Evolutionary conservation across 2,329 filamentous ascomycete genomes (phyloP).

Genomic region (Orbilia ellipsospora): DNA sequence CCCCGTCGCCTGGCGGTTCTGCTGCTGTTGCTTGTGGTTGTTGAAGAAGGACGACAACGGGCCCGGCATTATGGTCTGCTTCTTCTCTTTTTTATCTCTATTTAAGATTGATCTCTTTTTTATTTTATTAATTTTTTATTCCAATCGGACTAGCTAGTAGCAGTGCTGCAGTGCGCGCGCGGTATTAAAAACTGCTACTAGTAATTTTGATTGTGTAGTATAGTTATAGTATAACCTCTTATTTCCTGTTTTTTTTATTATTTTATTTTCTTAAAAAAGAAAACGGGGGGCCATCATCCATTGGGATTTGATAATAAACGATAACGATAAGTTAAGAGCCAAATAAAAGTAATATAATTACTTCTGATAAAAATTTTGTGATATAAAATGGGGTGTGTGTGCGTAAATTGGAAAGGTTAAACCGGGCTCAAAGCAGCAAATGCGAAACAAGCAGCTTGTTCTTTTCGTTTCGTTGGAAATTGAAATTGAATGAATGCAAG

Average conservation of each 20-base stretch:
- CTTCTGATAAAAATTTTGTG: too few species aligned
- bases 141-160: neutral
- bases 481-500: too few species aligned
- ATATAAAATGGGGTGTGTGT: neutral
- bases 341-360: too few species aligned
- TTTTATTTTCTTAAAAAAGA: too few species aligned
- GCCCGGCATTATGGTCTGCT: conserved; percentile 26
- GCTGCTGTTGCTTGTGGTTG: conserved; percentile 33
- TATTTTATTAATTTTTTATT: neutral
- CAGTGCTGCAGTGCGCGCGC: neutral
- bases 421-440: too few species aligned
- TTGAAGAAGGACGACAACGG: conserved; percentile 51
- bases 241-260: too few species aligned
- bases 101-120: neutral
- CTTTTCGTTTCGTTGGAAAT: too few species aligned
- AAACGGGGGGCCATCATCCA: too few species aligned
- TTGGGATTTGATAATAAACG: conserved; percentile 1
- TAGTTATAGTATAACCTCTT: neutral
- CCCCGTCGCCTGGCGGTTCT: conserved; percentile 50
- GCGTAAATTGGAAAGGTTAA: neutral
- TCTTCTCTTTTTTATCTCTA: neutral
- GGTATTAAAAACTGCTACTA: neutral
- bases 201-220: conserved; percentile 10
- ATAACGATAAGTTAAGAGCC: too few species aligned
- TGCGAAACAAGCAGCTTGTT: too few species aligned